Evolutionary conservation across 305 asterid genomes (phyloP), one percentile per base, ranked within the genome.

Genomic region (Solanum hybrid): DNA sequence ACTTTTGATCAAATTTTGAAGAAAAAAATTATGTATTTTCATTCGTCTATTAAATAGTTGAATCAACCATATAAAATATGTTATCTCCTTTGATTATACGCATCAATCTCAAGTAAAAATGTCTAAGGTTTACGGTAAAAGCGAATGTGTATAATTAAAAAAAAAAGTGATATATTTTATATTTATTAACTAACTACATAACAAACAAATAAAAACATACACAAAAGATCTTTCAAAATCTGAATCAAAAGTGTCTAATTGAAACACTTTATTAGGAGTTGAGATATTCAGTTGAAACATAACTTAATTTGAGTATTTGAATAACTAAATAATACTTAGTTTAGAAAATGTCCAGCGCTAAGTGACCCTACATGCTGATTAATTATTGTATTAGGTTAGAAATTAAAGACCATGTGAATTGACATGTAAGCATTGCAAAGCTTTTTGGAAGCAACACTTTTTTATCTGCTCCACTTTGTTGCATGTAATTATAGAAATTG

Each of bases 361-460:
- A 8, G 13, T 3, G 88, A 56, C 46, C 88, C 88, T 5, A 20
- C 76, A 85, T 85, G 88, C n/a, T 32, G 51, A 56, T 56, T 79
- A 85, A 32, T 60, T 20, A 84, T 51, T n/a, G 77, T 32, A 56
- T 32, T 32, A 85, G 14, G n/a, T 60, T 0, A 85, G 31, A 22
- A 85, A 32, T 69, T 32, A 17, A 42, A 17, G 22, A 79, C 26
- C 24, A 46, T 20, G 34, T 6, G 76, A 40, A 87, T 73, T 73
- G 86, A 29, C 72, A 46, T 71, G 86, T 51, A 69, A 46, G 90
- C 86, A 40, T 32, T 71, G 88, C 32, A 3, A 2, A 27, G 26
- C 81, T 88, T 90, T 90, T 82, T 5, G 87, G 90, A 73, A 88
- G 35, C 91, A 82, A 9, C 34, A 31, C 66, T 32, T 11, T 10